phyloP scores from a whole-genome alignment of 352 stramenopile species.

The Globisporangium cylindrosporum region DNA sequence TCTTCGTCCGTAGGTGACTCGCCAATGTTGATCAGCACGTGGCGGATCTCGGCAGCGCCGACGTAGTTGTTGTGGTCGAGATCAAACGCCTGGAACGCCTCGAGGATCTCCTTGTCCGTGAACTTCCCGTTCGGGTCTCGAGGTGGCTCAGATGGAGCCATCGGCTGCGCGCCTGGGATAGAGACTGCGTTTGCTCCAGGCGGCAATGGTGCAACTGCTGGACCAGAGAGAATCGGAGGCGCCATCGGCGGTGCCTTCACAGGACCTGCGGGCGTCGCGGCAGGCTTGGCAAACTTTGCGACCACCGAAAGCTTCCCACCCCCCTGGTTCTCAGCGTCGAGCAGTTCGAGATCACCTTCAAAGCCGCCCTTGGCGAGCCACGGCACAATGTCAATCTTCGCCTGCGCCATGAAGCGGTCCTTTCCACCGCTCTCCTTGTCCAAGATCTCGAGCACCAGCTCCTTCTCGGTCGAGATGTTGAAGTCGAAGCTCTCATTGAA shows the following conservation, averaged over 20 bases:
- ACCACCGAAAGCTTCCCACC: conserved; percentile 86
- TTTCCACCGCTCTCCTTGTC: conserved; percentile 90
- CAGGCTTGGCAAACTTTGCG: conserved; percentile 85
- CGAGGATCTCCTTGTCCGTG: conserved; percentile 94
- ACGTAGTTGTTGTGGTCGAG: conserved; percentile 97
- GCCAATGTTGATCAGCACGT: conserved; percentile 95
- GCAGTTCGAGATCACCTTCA: conserved; percentile 88
- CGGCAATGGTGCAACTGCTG: conserved; percentile 56
- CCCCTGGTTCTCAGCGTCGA: conserved; percentile 74
- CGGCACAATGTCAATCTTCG: conserved; percentile 89
- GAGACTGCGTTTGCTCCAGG: conserved; percentile 55
- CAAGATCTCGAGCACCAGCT: conserved; percentile 90
- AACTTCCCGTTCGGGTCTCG: conserved; percentile 95
- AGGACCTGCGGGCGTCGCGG: conserved; percentile 26
- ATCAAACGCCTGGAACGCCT: conserved; percentile 93
- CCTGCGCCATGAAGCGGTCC: conserved; percentile 92
- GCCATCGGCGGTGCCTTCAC: conserved; percentile 56
- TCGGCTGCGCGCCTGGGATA: conserved; percentile 41
- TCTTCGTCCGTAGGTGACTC: conserved; percentile 95
- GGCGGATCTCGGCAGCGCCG: conserved; percentile 91
- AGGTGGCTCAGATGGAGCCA: conserved; percentile 66
- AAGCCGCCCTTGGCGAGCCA: conserved; percentile 93
- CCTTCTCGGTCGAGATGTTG: conserved; percentile 94
- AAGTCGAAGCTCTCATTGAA: conserved; percentile 95
- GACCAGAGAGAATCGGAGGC: conserved; percentile 59